Conservation (phyloP, 768 basidiomycete species). For the Agrocybe pediades region DNA sequence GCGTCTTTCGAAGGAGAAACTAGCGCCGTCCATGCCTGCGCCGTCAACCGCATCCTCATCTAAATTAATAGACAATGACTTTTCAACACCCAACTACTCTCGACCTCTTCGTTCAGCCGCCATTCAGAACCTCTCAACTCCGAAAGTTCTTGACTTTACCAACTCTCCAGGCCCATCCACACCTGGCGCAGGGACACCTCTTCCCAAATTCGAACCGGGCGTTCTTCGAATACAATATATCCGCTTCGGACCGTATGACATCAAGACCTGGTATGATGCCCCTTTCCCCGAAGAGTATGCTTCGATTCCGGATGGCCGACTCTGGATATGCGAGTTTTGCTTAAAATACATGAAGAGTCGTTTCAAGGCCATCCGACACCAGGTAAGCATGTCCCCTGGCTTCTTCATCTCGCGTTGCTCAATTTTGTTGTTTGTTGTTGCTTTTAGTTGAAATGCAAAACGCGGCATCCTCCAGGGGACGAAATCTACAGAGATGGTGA, state of each 20-base stretch:
- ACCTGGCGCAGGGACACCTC: constrained; percentile 30
- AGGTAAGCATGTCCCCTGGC: constrained; percentile 51
- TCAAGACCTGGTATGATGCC: constrained; percentile 98
- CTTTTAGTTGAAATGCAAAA: constrained; percentile 88
- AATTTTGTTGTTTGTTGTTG: constrained; percentile 1
- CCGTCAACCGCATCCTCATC: constrained; percentile 23
- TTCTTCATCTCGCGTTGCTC: neutral
- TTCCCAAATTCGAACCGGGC: constrained; percentile 33
- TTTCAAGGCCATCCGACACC: constrained; percentile 84
- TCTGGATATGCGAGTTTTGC: constrained; percentile 99
- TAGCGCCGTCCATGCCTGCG: constrained; percentile 43
- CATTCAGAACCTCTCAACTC: constrained; percentile 38
- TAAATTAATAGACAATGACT: constrained; percentile 21
- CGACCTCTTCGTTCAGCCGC: constrained; percentile 65
- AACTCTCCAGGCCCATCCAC: constrained; percentile 48
- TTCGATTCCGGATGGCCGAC: constrained; percentile 82
- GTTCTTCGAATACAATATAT: constrained; percentile 81
- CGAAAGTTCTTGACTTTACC: constrained; percentile 29
- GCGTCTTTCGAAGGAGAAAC: constrained; percentile 42
- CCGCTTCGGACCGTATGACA: constrained; percentile 88
- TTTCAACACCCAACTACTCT: constrained; percentile 49
- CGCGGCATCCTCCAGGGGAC: constrained; percentile 94
- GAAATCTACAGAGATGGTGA: constrained; percentile 93
- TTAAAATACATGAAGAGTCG: constrained; percentile 96
- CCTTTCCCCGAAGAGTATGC: constrained; percentile 99